Evolutionary conservation across 2,329 filamentous ascomycete species (phyloP), one percentile per base, ranked within the genome.

Genomic region (Sodiomyces alkalinus): DNA sequence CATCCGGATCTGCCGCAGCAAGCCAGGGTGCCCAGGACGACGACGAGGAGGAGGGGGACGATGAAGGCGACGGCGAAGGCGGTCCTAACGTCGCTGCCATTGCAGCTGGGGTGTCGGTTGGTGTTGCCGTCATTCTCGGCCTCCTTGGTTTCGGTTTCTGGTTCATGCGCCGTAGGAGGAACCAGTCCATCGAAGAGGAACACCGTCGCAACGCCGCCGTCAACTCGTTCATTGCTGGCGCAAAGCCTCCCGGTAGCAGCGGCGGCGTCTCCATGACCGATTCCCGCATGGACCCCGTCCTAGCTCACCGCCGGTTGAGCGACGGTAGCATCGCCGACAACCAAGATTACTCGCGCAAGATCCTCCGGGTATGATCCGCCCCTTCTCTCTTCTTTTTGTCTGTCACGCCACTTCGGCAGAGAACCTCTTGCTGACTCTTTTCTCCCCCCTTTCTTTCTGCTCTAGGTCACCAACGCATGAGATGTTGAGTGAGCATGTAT

Each of bases 311-410:
- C 47, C 73, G 86, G 53, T 69, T 87, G 59, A 94, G 87, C 56
- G 82, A 90, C 46, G 87, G 87, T 41, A 94, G 86, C 54, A 94
- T 96, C 52, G 87, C 86, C 29, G 87, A 96, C 52, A 92, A 94
- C 56, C 75, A 92, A 56, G 87, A 96, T 53, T 96, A 93, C 59
- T 94, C 87, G 37, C 74, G 87, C 58, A 80, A 81, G 58, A 94
- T 96, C 55, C 69, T 96, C 48, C 81, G 92, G 74, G 87, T 92
- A 68, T 40, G 70, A 59, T 32, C 9, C 7, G 10, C 7, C 20
- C 3, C 13, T 11, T 11, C 6, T 18, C 5, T n/a, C 8, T 23
- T 12, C 7, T 11, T 5, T 10, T 16, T 7, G 9, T 19, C 18
- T 22, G 9, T 19, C 16, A 6, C 14, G 14, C 19, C 22, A 24